Conservation (phyloP, 352 stramenopile genomes). For the Globisporangium acanthophoron region DNA sequence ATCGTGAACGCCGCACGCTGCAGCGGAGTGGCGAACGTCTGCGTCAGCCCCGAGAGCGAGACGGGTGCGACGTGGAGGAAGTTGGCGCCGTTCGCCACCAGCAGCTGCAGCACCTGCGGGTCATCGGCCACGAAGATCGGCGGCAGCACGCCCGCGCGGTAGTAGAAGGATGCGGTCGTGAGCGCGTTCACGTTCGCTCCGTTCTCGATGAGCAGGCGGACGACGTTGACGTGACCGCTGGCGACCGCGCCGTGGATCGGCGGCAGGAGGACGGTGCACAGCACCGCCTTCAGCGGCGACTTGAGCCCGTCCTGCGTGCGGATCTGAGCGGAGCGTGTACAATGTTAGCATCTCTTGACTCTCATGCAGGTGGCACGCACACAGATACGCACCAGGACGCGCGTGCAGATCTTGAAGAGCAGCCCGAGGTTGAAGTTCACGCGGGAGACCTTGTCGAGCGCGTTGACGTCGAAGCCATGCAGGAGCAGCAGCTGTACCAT, state of each 20-base stretch:
- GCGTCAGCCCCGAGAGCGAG: constrained; percentile 30
- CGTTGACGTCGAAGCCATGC: constrained; percentile 56
- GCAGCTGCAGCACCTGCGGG: constrained; percentile 56
- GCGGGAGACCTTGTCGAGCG: constrained; percentile 68
- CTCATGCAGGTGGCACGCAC: too few relatives aligned
- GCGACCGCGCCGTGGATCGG: constrained; percentile 66
- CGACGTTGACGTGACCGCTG: constrained; percentile 53
- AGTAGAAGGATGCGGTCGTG: constrained; percentile 63
- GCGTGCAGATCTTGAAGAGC: constrained; percentile 64
- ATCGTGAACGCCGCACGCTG: constrained; percentile 66
- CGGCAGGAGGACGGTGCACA: constrained; percentile 63
- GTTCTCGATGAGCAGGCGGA: constrained; percentile 51
- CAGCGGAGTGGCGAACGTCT: constrained; percentile 43
- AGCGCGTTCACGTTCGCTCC: constrained; percentile 56
- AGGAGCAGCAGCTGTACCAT: constrained; percentile 57
- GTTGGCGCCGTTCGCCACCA: constrained; percentile 60
- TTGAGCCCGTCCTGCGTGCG: constrained; percentile 54
- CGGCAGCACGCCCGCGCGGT: constrained; percentile 43
- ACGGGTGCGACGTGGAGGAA: constrained; percentile 56
- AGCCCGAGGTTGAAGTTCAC: constrained; percentile 77
- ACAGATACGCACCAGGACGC: constrained; percentile 35
- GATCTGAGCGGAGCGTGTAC: constrained; percentile 20
- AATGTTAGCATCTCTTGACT: neutral
- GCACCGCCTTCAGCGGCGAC: constrained; percentile 35
- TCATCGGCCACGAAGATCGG: constrained; percentile 76